phyloP scores from a whole-genome alignment of 768 basidiomycete species.

The Kwoniella botswanensis region DNA sequence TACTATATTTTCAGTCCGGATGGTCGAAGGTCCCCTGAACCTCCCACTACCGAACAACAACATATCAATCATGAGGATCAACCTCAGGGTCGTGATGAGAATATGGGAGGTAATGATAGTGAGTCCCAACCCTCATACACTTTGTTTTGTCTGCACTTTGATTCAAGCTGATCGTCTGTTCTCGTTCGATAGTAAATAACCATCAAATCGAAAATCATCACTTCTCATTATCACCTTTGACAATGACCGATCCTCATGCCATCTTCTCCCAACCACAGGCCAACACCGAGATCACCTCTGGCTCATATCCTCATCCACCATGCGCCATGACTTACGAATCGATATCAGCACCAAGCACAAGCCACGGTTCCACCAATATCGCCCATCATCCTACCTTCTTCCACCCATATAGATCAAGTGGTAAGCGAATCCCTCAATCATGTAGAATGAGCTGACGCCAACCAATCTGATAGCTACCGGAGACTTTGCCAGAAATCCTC shows the following conservation, averaged over 20 bases:
- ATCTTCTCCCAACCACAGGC: slow-evolving; percentile 10
- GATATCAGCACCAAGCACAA: slow-evolving; percentile 6
- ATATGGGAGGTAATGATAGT: slow-evolving; percentile 1
- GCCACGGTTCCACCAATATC: slow-evolving; percentile 2
- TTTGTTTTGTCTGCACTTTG: not conserved
- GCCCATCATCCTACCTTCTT: slow-evolving; percentile 17
- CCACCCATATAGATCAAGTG: slow-evolving; percentile 28
- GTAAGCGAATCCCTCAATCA: slow-evolving; percentile 11
- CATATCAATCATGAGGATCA: slow-evolving; percentile 8
- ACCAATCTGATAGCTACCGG: slow-evolving; percentile 9
- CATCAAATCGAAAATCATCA: slow-evolving; percentile 5
- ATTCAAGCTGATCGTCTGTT: not conserved
- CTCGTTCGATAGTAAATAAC: not conserved
- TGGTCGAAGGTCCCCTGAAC: slow-evolving; percentile 4
- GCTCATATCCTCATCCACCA: slow-evolving; percentile 15
- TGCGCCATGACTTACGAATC: slow-evolving; percentile 18
- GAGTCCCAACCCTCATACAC: not conserved
- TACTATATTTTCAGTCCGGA: slow-evolving; percentile 24
- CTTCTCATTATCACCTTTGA: slow-evolving; percentile 15
- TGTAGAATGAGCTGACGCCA: not conserved
- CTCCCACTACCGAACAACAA: not conserved
- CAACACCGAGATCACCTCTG: not conserved
- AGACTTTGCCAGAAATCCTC: slow-evolving; percentile 17
- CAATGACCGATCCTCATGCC: slow-evolving; percentile 16
- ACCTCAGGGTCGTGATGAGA: slow-evolving; percentile 5